Evolutionary conservation across 257 asterid genomes (phyloP).

Genomic region (Ilex asprella): DNA sequence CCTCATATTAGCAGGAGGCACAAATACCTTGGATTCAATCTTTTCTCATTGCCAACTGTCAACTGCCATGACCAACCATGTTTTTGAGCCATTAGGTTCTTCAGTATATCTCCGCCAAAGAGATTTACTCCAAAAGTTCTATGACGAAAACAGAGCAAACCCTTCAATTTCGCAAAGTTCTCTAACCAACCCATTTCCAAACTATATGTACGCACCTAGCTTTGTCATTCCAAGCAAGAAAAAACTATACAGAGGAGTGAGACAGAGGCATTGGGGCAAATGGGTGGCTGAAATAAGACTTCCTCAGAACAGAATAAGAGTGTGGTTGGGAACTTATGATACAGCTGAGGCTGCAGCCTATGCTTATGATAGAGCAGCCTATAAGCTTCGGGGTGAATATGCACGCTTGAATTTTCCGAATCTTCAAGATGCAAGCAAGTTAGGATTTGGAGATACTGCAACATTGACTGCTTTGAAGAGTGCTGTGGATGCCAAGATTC

Average conservation of each 20-base stretch:
- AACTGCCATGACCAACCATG: conserved; percentile 9
- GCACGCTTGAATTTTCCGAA: conserved; percentile 85
- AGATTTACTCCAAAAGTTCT: conserved; percentile 50
- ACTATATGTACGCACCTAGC: conserved; percentile 21
- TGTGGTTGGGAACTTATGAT: conserved; percentile 95
- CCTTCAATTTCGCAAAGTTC: conserved; percentile 9
- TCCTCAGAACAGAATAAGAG: conserved; percentile 85
- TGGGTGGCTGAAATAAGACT: conserved; percentile 98
- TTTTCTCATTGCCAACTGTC: conserved; percentile 49
- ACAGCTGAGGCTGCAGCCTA: conserved; percentile 93
- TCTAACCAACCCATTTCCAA: conserved; percentile 15
- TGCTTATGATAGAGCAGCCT: conserved; percentile 91
- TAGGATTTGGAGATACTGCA: conserved; percentile 51
- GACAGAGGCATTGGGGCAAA: conserved; percentile 98
- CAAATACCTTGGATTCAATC: conserved; percentile 81
- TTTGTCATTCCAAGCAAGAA: conserved; percentile 49
- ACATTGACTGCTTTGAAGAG: conserved; percentile 48
- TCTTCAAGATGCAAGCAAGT: conserved; percentile 42
- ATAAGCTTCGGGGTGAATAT: conserved; percentile 92
- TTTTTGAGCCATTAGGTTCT: conserved; percentile 50
- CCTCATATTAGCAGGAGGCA: conserved; percentile 48
- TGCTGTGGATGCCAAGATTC: conserved; percentile 87
- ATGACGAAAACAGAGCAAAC: conserved; percentile 26
- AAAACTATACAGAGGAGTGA: conserved; percentile 85
- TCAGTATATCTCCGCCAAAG: conserved; percentile 66